These are phyloP conservation scores for Gamarada debralockiae DNA, from an alignment of 495 filamentous ascomycete genomes.

Conservation along the genomic window DNA sequence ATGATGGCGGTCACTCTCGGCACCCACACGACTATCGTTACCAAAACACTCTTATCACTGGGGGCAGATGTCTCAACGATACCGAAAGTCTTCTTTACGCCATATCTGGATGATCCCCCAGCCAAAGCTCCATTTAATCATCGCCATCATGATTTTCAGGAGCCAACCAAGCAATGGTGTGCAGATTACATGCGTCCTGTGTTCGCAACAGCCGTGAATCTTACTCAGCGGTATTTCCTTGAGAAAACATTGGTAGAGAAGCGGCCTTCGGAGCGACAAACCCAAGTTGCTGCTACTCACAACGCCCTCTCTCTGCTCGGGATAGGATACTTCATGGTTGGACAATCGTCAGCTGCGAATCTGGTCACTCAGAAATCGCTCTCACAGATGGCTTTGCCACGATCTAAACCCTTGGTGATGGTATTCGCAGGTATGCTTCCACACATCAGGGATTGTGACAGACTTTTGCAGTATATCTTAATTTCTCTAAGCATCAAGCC, in stretches of 20 bases:
- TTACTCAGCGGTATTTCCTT: slow-evolving; percentile 44
- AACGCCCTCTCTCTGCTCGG: slow-evolving; percentile 34
- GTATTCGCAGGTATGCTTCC: no score
- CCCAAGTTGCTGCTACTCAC: slow-evolving; percentile 31
- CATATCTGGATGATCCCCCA: no score
- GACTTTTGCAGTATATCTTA: no score
- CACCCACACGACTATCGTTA: slow-evolving; percentile 32
- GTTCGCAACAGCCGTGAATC: slow-evolving; percentile 33
- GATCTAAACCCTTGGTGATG: no score
- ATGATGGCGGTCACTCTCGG: slow-evolving; percentile 26
- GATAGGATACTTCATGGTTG: slow-evolving; percentile 41
- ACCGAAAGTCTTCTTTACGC: no score
- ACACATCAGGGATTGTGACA: no score
- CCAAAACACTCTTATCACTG: slow-evolving; percentile 33
- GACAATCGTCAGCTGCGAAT: slow-evolving; percentile 37
- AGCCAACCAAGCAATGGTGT: no score
- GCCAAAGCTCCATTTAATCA: no score
- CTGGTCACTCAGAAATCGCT: slow-evolving; percentile 31
- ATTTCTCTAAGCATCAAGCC: no score
- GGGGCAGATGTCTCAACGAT: slow-evolving; percentile 30
- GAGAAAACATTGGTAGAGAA: slow-evolving; percentile 28
- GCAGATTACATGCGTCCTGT: no score
- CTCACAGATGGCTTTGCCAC: background rate
- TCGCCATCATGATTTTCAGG: no score
- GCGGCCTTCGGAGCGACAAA: slow-evolving; percentile 26